Evolutionary conservation across 2,329 filamentous ascomycete species (phyloP).

Genomic region (Penicillium sp.): DNA sequence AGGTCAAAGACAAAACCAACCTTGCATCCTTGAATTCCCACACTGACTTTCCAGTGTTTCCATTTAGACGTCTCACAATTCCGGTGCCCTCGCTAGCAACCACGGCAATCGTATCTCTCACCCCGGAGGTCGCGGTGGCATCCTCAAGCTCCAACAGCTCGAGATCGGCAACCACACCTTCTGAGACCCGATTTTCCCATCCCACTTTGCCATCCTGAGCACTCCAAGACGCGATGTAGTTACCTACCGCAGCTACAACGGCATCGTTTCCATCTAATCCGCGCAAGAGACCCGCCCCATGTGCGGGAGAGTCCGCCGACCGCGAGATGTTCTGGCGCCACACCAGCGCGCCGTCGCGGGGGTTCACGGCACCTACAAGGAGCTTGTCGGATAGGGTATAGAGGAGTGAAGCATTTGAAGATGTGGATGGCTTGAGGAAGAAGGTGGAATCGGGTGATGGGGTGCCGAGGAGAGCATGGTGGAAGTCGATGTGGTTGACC

Average conservation of each 20-base stretch:
- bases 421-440: slow-evolving; percentile 82
- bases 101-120: slow-evolving; percentile 67
- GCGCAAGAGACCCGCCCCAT: slow-evolving; percentile 53
- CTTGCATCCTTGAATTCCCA: slow-evolving; percentile 74
- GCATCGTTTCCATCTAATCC: slow-evolving; percentile 77
- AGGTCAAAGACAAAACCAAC: slow-evolving; percentile 31
- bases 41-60: slow-evolving; percentile 67
- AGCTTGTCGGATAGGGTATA: slow-evolving; percentile 86
- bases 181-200: slow-evolving; percentile 68
- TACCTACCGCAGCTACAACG: slow-evolving; percentile 70
- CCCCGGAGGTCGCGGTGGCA: slow-evolving; percentile 46
- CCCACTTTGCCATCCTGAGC: slow-evolving; percentile 74
- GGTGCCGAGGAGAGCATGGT: slow-evolving; percentile 81
- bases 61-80: slow-evolving; percentile 69
- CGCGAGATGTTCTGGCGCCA: slow-evolving; percentile 78
- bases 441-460: slow-evolving; percentile 83
- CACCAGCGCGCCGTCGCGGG: slow-evolving; percentile 75
- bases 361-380: slow-evolving; percentile 84
- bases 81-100: slow-evolving; percentile 55
- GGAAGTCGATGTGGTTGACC: slow-evolving; percentile 88
- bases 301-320: slow-evolving; percentile 30
- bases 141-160: slow-evolving; percentile 74
- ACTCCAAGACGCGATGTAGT: slow-evolving; percentile 76
- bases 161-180: slow-evolving; percentile 48
- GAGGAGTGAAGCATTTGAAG: slow-evolving; percentile 82